Base-by-base conservation (phyloP, 208 protist genomes). In the Wallacemonas collosoma region DNA sequence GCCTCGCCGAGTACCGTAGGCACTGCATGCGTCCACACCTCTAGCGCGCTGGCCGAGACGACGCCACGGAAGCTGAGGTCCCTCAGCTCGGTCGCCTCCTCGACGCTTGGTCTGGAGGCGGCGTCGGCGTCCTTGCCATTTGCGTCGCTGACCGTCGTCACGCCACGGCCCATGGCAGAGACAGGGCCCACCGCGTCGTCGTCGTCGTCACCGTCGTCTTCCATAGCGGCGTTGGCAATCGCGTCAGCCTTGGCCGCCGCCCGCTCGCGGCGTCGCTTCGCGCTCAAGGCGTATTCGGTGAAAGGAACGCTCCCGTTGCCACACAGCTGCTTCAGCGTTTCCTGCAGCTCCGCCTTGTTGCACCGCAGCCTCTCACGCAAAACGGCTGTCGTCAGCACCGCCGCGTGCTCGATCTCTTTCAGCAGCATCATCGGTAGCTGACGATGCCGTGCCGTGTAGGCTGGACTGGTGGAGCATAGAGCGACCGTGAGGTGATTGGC, bases 11-110 rank as follows among this genome's bases (percentile, higher is more conserved):
- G 58, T 15, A 55, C 66, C 36, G 80, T 43, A 5, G 87, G 72
- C 47, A 82, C 84, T 12, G 88, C 89, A 77, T 96, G 89, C 41
- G 83, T 91, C 89, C 91, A 96, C 67, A 87, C 67, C 70, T 94
- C 87, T 39, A 96, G 74, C 43, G 83, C 68, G 63, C 77, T 84
- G 76, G 65, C 79, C 2, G 84, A 90, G 60, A 80, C 83, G 68
- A 86, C 65, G n/a, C 82, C 89, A 38, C 67, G 72, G 75, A 93
- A 87, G 55, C 48, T 69, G 62, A 76, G 79, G 15, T 44, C 68
- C n/a, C 68, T 57, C 26, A 7, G 55, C 68, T 56, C 70, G 7
- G 40, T 74, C 35, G 48, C 15, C 55, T 48, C 39, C 58, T 57
- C 58, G 38, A 5, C 26, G 12, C 63, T 50, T 6, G 72, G 55